These are phyloP conservation scores for Aspergillus sp. DNA, from an alignment of 2,329 filamentous ascomycete genomes.

Conservation along the genomic window DNA sequence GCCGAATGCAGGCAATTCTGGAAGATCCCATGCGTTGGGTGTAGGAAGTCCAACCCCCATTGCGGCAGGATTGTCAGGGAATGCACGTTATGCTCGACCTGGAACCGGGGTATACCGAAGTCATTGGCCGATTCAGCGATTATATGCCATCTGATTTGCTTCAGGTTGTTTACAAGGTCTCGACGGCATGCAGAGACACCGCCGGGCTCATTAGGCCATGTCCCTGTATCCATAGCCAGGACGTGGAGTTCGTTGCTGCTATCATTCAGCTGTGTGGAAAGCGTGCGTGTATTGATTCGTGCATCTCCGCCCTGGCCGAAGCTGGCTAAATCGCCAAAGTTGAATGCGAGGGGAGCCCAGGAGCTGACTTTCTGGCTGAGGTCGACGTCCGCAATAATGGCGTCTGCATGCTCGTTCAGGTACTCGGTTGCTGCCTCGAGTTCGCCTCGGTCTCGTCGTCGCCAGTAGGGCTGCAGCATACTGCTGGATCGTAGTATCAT, in stretches of 20 bases:
- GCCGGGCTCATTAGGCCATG: conserved; percentile 53
- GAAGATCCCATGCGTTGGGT: conserved; percentile 54
- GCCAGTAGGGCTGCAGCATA: conserved; percentile 47
- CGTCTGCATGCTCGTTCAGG: conserved; percentile 46
- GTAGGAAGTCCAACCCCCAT: conserved; percentile 55
- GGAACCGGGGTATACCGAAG: conserved; percentile 55
- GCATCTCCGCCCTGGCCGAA: conserved; percentile 54
- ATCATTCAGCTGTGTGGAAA: conserved; percentile 30
- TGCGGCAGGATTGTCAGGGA: conserved; percentile 55
- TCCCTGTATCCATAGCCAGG: conserved; percentile 52
- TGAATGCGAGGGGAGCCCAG: conserved; percentile 52
- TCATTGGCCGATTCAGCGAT: conserved; percentile 56
- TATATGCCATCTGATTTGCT: conserved; percentile 54
- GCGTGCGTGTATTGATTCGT: conserved; percentile 48
- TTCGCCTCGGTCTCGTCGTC: conserved; percentile 41
- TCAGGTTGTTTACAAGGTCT: conserved; percentile 54
- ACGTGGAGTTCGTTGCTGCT: conserved; percentile 52
- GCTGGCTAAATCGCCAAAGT: conserved; percentile 50
- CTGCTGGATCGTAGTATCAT: conserved; percentile 47
- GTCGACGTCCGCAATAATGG: conserved; percentile 52
- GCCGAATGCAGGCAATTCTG: conserved; percentile 53
- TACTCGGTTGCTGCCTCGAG: conserved; percentile 42
- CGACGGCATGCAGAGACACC: conserved; percentile 57
- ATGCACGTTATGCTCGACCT: conserved; percentile 55
- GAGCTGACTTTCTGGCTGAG: conserved; percentile 50